Evolutionary conservation across 352 stramenopile species (phyloP), one percentile per base, ranked within the genome.

Genomic region (Peronosclerospora sorghi): DNA sequence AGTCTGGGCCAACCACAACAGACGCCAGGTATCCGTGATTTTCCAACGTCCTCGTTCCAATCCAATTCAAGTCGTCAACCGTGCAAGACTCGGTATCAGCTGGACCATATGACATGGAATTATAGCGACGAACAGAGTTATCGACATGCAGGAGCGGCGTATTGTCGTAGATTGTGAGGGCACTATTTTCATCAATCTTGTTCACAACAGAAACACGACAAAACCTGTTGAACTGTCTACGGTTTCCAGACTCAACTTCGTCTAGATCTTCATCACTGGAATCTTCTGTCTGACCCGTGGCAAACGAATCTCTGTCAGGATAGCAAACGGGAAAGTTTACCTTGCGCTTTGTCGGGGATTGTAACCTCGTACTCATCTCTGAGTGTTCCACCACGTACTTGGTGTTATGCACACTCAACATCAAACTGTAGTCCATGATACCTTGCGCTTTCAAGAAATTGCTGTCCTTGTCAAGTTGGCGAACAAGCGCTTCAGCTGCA

Each of bases 361-460:
- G 62, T 20, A 56, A 60, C 15, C 69, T 59, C 8, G 17, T 63
- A 14, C 57, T 52, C 12, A 74, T 49, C 8, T 45, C 59, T 17
- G 66, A 53, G 47, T 86, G 70, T 32, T 91, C 76, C 18, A 91
- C 74, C 21, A 85, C 67, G 37, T 87, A 93, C 48, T 86, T 88
- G 20, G 75, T 85, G 48, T 72, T 87, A 61, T 88, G 76, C 2
- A 95, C 67, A 56, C 83, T 88, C 8, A 95, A 41, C 15, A 95
- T 47, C 19, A 95, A 48, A 17, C 72, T 89, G 58, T 95, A 95
- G 61, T 95, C 84, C 62, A 92, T 95, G 51, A 95, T 86, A 13
- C 82, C 82, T 50, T 90, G 71, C 8, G 65, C 54, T 17, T 68
- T 66, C 21, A 94, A 48, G 32, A 93, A 94, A 5, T 64, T 64